A percentile compares a stretch with the other conserved stretches of the same genome.
phyloP scores from a whole-genome alignment of 73 alveolate genomes.

The Vitrella brassicaformis region DNA sequence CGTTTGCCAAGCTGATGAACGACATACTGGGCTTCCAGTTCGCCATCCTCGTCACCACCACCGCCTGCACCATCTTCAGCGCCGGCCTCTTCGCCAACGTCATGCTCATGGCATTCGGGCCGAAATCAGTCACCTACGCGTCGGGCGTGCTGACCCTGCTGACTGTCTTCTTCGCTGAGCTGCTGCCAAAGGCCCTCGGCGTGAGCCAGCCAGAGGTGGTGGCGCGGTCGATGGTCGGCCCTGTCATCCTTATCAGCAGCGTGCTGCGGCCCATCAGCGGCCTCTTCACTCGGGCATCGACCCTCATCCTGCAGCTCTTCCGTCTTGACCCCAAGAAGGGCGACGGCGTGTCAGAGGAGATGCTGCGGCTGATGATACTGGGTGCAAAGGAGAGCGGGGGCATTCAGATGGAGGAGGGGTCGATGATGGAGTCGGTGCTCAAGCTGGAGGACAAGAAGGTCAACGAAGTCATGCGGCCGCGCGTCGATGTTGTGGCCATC shows the following conservation, averaged over 20 bases:
- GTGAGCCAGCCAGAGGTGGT: not conserved
- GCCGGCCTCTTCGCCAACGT: not conserved
- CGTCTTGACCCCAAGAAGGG: not conserved
- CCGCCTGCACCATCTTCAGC: not conserved
- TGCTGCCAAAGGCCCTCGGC: not conserved
- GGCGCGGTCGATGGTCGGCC: not conserved
- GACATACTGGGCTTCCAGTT: not conserved
- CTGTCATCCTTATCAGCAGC: not conserved
- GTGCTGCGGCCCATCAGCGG: not conserved
- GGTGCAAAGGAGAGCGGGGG: not conserved
- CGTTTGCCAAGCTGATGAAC: not conserved
- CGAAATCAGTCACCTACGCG: not conserved
- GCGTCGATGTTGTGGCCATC: not conserved
- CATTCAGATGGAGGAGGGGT: not conserved
- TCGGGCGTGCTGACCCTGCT: not conserved
- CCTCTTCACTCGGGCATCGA: not conserved
- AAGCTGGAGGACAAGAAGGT: not conserved
- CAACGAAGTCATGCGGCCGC: not conserved
- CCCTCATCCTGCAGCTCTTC: not conserved
- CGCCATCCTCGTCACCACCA: not conserved
- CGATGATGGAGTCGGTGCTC: not conserved
- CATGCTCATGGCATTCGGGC: not conserved
- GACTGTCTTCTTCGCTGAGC: not conserved
- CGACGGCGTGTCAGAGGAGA: not conserved
- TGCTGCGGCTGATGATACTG: not conserved